Base-by-base conservation (phyloP, 192 early-diverging fungal genomes). In the Rhizophlyctis rosea region DNA sequence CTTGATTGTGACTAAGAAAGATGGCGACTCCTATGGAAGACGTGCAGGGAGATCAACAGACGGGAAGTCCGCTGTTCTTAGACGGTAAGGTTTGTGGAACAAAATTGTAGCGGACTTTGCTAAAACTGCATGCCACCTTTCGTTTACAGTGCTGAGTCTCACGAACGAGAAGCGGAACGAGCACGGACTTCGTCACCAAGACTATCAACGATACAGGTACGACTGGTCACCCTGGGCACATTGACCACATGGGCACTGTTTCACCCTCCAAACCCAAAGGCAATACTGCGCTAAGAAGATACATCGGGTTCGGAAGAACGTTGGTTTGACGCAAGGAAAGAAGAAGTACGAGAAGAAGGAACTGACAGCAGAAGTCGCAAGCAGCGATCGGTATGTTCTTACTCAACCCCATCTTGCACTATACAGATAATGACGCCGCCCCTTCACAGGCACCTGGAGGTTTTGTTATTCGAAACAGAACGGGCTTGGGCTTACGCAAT, bases 101-200 rank as follows among this genome's bases (percentile, higher is more conserved):
- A n/a, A n/a, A n/a, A n/a, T n/a, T n/a, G n/a, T n/a, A n/a, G n/a
- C n/a, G n/a, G n/a, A n/a, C n/a, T n/a, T n/a, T n/a, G n/a, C n/a
- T n/a, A n/a, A n/a, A n/a, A n/a, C n/a, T n/a, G n/a, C n/a, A n/a
- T n/a, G n/a, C n/a, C n/a, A n/a, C n/a, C n/a, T n/a, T n/a, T 44
- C 39, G 7, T 59, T 61, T 9, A 61, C 63, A 70, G 69, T 76
- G 21, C 57, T 76, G 48, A 24, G 33, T 18, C 47, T 72, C 2
- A 81, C 70, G 9, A 50, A 78, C 62, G 87, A 89, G n/a, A 80
- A 81, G 11, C 75, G 91, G 34, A 84, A 84, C 65, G 81, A 81
- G 34, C 86, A 91, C 72, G 91, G 91, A 24, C 68, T 93, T 24
- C 77, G 90, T 59, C 90, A 90, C 52, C 80, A 90, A 58, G 91